Percentiles rank a stretch among this genome's conserved stretches.
Evolutionary conservation across 2,329 filamentous ascomycete species (phyloP).

Genomic region (Colletotrichum truncatum): DNA sequence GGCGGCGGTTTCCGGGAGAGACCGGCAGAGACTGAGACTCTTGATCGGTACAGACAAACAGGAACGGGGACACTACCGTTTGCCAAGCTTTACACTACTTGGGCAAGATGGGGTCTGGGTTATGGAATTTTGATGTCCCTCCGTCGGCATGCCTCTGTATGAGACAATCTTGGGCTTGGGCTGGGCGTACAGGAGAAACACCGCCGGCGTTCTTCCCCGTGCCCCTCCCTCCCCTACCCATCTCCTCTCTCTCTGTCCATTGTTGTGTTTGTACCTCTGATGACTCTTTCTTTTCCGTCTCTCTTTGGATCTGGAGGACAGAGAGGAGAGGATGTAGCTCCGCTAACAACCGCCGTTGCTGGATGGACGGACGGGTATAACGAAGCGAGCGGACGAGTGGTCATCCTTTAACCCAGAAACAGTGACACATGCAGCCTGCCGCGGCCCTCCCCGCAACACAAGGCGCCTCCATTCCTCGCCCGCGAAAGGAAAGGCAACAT

Average conservation of each 20-base stretch:
- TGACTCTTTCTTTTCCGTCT: no score
- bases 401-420: background rate
- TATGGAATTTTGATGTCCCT: background rate
- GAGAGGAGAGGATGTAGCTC: no score
- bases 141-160: background rate
- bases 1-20: no score
- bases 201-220: background rate
- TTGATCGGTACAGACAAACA: background rate
- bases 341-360: background rate
- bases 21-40: background rate
- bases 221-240: no score
- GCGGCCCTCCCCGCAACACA: background rate
- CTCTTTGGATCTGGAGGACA: no score
- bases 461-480: background rate
- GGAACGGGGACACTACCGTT: background rate
- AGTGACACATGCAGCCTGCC: conserved; percentile 15
- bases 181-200: background rate
- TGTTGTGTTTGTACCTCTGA: background rate
- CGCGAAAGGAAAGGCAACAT: background rate
- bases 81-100: background rate
- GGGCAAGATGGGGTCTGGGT: no score
- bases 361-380: no score
- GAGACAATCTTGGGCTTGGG: conserved; percentile 5
- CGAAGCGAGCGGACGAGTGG: conserved; percentile 2
- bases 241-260: no score